These are phyloP conservation scores for Vanilla planifolia DNA, from an alignment of 106 monocot species.

Conservation along the genomic window DNA sequence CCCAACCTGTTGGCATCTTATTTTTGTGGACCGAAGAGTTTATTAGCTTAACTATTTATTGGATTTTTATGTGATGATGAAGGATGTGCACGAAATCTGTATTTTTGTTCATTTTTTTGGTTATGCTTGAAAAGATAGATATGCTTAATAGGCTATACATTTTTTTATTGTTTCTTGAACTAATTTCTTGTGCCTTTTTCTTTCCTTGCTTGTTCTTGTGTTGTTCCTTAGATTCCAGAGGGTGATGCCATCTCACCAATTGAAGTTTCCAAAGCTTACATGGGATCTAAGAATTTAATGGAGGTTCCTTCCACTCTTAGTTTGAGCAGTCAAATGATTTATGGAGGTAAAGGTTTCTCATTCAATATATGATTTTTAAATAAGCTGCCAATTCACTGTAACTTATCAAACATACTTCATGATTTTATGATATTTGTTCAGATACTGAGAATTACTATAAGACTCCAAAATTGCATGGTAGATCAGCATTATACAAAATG, in stretches of 20 bases:
- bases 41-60: not conserved
- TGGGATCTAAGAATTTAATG: constrained; percentile 28
- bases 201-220: not conserved
- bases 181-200: not conserved
- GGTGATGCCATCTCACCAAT: constrained; percentile 34
- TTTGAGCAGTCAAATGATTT: constrained; percentile 17
- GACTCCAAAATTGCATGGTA: constrained; percentile 41
- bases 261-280: constrained; percentile 59
- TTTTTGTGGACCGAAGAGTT: not conserved
- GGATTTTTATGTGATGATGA: not conserved
- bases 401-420: constrained; percentile 14
- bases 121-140: not conserved
- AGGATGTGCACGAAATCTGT: not conserved
- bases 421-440: constrained; percentile 20
- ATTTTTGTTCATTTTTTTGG: not conserved
- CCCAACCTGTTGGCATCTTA: no score
- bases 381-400: not conserved
- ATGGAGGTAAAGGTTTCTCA: constrained; percentile 8
- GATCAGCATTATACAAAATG: constrained; percentile 59
- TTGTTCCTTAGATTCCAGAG: not conserved
- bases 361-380: not conserved
- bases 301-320: constrained; percentile 23
- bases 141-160: not conserved
- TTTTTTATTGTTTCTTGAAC: not conserved
- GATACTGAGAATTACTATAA: constrained; percentile 30